A percentile compares a stretch with the other conserved stretches of the same genome.
phyloP scores from a whole-genome alignment of 345 rosid genomes.

The Cardamine chenopodiifolia region DNA sequence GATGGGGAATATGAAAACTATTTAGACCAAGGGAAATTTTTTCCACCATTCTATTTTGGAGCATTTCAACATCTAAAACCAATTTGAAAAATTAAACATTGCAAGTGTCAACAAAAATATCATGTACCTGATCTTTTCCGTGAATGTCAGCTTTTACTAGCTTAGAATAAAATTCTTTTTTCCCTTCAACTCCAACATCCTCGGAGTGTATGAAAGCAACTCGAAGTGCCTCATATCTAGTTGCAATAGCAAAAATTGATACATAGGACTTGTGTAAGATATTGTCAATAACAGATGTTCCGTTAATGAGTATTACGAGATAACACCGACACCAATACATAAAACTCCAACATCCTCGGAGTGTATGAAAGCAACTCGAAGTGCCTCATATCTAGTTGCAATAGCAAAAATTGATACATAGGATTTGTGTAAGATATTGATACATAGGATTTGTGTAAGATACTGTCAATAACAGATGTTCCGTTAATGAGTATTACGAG shows the following conservation, averaged over 20 bases:
- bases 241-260: constrained; percentile 22
- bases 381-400: constrained; percentile 81
- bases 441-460: constrained; percentile 1
- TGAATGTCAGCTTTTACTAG: constrained; percentile 96
- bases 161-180: constrained; percentile 75
- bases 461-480: background rate
- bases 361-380: constrained; percentile 96
- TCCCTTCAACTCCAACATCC: constrained; percentile 71
- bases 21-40: background rate
- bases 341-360: constrained; percentile 63
- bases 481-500: background rate
- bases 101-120: constrained; percentile 17
- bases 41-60: constrained; percentile 22
- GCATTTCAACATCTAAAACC: constrained; percentile 21
- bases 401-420: constrained; percentile 17
- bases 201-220: constrained; percentile 95
- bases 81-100: constrained; percentile 8
- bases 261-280: constrained; percentile 1
- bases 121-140: constrained; percentile 95
- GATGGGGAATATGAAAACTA: constrained; percentile 9
- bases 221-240: constrained; percentile 94
- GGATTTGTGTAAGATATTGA: no score
- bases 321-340: background rate
- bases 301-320: background rate
- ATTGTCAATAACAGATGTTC: background rate